A percentile compares a stretch with the other conserved stretches of the same genome.
phyloP scores from a whole-genome alignment of 768 basidiomycete genomes.

The Leccinum truebloodii region DNA sequence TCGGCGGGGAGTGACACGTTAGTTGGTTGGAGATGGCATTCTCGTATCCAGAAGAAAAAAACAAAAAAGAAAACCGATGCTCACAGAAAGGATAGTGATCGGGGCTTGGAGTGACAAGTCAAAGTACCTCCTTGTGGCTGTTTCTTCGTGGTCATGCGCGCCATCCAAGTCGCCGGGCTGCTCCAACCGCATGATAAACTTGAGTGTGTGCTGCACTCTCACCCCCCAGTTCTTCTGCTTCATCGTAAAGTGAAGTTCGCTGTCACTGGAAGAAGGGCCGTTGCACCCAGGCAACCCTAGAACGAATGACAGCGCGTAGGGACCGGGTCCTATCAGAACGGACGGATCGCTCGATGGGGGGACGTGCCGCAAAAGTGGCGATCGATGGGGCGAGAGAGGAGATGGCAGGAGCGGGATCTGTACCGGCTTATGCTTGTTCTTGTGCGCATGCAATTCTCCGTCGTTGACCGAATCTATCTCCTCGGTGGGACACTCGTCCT shows the following conservation, averaged over 20 bases:
- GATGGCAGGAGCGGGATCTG: conserved; percentile 30
- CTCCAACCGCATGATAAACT: conserved; percentile 81
- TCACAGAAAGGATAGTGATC: conserved; percentile 83
- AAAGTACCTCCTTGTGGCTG: conserved; percentile 74
- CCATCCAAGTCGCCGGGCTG: conserved; percentile 62
- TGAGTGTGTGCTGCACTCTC: conserved; percentile 71
- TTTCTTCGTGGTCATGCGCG: conserved; percentile 57
- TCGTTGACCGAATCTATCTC: conserved; percentile 6
- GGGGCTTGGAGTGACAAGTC: conserved; percentile 90
- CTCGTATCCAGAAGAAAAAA: neutral
- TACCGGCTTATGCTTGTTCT: neutral
- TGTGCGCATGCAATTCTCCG: conserved; percentile 5
- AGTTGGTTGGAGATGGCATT: neutral
- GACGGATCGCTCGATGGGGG: conserved; percentile 22
- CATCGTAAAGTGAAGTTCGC: conserved; percentile 69
- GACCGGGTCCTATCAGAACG: conserved; percentile 27
- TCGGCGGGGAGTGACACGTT: neutral
- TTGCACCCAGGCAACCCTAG: conserved; percentile 24
- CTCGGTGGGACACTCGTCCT: conserved; percentile 19
- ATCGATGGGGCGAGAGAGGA: conserved; percentile 31
- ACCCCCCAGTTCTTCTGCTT: conserved; percentile 68
- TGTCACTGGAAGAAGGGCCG: neutral
- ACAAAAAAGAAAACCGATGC: conserved; percentile 27
- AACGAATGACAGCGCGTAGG: conserved; percentile 19
- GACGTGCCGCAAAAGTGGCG: conserved; percentile 24